Evolutionary conservation across 225 moss, liverwort and hornwort species (phyloP).

Genomic region (Polytrichum formosum): DNA sequence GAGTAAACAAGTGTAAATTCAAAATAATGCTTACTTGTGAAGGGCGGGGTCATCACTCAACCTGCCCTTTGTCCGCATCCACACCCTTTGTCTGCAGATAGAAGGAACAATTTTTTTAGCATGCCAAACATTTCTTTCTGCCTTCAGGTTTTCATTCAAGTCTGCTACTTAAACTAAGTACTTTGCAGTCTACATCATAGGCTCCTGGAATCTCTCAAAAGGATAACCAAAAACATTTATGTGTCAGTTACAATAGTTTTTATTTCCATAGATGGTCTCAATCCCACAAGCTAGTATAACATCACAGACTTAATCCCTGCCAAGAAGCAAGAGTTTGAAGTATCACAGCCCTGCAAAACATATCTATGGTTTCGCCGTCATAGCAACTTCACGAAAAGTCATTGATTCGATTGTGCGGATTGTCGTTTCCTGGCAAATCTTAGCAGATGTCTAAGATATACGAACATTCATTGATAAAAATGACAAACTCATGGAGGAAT

Average conservation of each 20-base stretch:
- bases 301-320: no score
- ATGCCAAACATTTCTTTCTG: no score
- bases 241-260: no score
- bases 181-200: not conserved
- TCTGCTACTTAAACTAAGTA: not conserved
- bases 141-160: no score
- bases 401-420: not conserved
- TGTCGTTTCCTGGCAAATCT: not conserved
- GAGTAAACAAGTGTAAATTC: no score
- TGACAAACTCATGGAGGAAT: not conserved
- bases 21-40: conserved; percentile 36
- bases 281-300: no score
- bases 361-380: not conserved
- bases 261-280: no score
- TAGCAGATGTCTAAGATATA: not conserved
- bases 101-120: no score
- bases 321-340: no score
- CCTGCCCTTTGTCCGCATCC: conserved; percentile 50
- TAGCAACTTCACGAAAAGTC: not conserved
- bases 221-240: no score
- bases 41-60: conserved; percentile 48
- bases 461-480: not conserved
- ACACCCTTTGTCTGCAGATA: conserved; percentile 38
- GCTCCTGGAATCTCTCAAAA: not conserved
- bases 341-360: no score